Evolutionary conservation across 805 yeast genomes (phyloP), one percentile per base, ranked within the genome.

Genomic region (Candida rishiriensis): DNA sequence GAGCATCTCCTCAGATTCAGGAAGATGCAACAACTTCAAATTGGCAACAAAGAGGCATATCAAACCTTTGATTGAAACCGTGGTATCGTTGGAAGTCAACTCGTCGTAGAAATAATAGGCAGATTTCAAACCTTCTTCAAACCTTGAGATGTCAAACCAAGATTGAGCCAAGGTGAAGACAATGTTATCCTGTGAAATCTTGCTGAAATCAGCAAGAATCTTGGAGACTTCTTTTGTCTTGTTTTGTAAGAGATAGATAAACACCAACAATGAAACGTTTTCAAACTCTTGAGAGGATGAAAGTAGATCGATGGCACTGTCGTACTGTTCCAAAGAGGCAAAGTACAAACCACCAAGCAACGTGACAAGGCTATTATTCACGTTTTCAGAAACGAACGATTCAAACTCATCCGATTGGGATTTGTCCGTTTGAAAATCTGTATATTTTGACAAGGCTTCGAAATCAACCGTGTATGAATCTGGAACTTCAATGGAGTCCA

Each of bases 81-180:
- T 64, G 30, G 68, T 61, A 39, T 73, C 70, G 30, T 78, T 75
- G 47, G 85, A 81, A 36, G 88, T 72, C 45, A 85, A 70, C 66
- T 91, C 99, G 64, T 91, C 97, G 61, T 75, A 85, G 59, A 84
- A 82, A 60, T 81, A 85, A 63, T 75, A 74, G 16, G 71, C 63
- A 10, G 75, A 69, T 54, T 72, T 71, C 46, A 67, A 75, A 50
- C 69, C 63, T 36, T 72, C 75, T 28, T 63, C 57, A 42, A 75
- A 66, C 44, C 75, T 70, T 11, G 73, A 65, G 9, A 61, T 41
- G 36, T 62, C 64, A 18, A 48, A 48, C 80, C 90, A 87, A 13
- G 95, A 80, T 61, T 88, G 95, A 29, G 88, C 78, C 29, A 88
- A 73, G 54, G 88, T 90, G 62, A 78, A 79, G 38, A 87, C 77